Base-by-base conservation (phyloP, 1,139 yeast species). In the Yamadazyma triangularis region DNA sequence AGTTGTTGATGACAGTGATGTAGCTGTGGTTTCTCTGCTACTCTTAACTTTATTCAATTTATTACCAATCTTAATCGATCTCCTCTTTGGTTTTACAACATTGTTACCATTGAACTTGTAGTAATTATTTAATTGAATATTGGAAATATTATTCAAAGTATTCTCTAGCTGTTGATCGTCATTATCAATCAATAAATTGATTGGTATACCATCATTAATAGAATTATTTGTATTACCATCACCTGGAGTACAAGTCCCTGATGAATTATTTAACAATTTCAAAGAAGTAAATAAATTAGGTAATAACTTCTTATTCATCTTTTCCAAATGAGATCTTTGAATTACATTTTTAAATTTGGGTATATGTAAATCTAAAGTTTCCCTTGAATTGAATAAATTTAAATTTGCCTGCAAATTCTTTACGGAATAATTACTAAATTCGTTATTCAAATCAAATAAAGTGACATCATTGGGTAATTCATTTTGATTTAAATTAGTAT, bases 351-450 rank as follows among this genome's bases (percentile, higher is more conserved):
- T 68, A 38, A 79, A 66, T 24, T 69, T 65, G 1, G 85, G 81
- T 1, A 83, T 72, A 31, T 77, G 73, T 30, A 87, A 56, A 13
- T 82, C 75, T 38, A 89, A 64, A 0, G 96, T 85, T 42, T 85
- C 89, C 43, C 96, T 74, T 4, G 91, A 78, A 18, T 82, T 77
- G 35, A 79, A 75, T 38, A 89, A 61, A n/a, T 84, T 71, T 8
- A 85, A 73, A 32, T 84, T 65, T 47, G 83, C 76, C 46, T 78
- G 69, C 64, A 87, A 73, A 48, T 84, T 85, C 13, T 46, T 44
- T 2, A 81, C 73, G 0, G 88, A 77, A 12, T 84, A 77, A 28
- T 82, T 60, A 34, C 42, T 36, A 24, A 40, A 38, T 25, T 41
- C 48, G 23, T 36, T 41, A 23, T 45, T 45, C 26, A 47, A 33